Evolutionary conservation across 2,329 filamentous ascomycete species (phyloP), one percentile per base, ranked within the genome.

Genomic region (Monosporascus cannonballus): DNA sequence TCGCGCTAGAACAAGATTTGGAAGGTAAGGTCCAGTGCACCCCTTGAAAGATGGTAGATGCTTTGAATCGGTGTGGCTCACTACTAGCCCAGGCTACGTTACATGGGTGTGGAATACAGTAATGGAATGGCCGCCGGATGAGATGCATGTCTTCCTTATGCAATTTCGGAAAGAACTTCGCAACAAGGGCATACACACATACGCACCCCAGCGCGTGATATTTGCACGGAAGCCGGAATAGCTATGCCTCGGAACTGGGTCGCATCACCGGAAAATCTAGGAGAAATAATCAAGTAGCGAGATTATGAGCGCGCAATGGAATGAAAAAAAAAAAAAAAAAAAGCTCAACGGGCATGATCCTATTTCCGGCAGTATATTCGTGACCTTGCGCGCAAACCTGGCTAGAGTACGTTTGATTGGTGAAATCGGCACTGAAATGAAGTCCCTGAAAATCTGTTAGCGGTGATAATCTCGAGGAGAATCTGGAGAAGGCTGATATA

Each of bases 1-100:
- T 56, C 36, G 56, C 61, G 3, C 53, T 61, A 11, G 58, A 60
- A 7, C 56, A 59, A 14, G 61, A 58, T n/a, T 49, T 63, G 7
- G 58, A 64, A 51, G 61, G 62, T 51, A 34, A 34, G 6, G 25
- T 20, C n/a, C 46, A 34, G 20, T n/a, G 15, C 48, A n/a, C 22
- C 24, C 18, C 22, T n/a, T 18, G 22, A 27, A 25, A 7, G 6
- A 25, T 25, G 6, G 6, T 25, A 25, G 25, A 25, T 5, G 25
- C 25, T 25, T 7, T 7, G 25, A 25, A 25, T 7, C 25, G 7
- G 25, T 25, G 25, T 25, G 25, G 20, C 15, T 24, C 30, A 41
- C 37, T 18, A 39, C 38, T 15, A 7, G 8, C 20, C 41, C 24
- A 45, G 41, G 22, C 15, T 45, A 45, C 17, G 22, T 45, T 14